These are phyloP conservation scores for Fusarium dlaminii DNA, from an alignment of 2,329 filamentous ascomycete genomes.

Conservation along the genomic window DNA sequence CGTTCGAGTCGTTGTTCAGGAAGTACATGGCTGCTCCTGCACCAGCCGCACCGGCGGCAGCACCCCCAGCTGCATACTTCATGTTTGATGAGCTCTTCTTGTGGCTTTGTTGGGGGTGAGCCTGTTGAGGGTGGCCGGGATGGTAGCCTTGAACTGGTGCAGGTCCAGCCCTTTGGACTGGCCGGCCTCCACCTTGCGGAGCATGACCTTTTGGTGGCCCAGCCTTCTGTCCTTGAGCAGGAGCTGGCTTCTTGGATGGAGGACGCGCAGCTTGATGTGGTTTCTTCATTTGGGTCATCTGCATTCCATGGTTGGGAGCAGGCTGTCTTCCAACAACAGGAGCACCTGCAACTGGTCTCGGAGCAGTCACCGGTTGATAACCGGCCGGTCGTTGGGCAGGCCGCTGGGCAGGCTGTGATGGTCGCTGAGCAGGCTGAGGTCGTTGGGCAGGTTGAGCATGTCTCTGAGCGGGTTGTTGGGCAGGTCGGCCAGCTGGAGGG, in stretches of 20 bases:
- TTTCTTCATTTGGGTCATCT: constrained; percentile 14
- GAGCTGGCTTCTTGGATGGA: neutral
- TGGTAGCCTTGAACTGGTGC: neutral
- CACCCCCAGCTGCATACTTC: constrained; percentile 2
- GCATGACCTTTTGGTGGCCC: neutral
- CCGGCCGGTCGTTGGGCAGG: neutral
- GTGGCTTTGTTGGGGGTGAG: neutral
- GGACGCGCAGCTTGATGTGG: constrained; percentile 2
- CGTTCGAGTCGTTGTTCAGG: constrained; percentile 6
- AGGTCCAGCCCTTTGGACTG: neutral
- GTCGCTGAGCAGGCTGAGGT: neutral
- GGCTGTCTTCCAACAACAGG: constrained; percentile 19
- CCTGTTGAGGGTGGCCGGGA: neutral
- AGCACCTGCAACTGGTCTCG: neutral
- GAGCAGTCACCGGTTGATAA: constrained; percentile 6
- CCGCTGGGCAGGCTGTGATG: neutral
- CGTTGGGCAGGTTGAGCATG: neutral
- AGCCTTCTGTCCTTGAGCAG: neutral
- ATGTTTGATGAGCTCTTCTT: neutral
- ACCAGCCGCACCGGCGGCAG: neutral
- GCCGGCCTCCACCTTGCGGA: neutral
- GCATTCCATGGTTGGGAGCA: constrained; percentile 7
- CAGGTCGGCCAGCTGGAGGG: neutral
- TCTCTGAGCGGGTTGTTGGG: neutral
- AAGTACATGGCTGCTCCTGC: neutral